Percentiles rank a stretch among this genome's conserved stretches.
phyloP scores from a whole-genome alignment of 768 basidiomycete species.

The Tephrocybe sp. region DNA sequence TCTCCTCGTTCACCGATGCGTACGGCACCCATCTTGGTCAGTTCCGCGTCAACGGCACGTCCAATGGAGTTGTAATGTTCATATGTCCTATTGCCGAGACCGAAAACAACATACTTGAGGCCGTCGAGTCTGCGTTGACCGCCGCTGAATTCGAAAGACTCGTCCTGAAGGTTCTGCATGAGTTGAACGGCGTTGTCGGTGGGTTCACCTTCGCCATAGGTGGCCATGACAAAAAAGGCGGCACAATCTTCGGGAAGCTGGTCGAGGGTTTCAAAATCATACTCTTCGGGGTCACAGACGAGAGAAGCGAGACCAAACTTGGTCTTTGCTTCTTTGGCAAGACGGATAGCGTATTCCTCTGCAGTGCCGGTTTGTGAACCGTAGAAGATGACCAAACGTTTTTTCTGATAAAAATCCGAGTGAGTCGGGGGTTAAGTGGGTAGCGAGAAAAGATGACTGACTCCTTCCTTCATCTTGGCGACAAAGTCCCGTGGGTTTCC shows the following conservation, averaged over 20 bases:
- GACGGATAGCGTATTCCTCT: constrained; percentile 95
- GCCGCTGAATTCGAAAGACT: constrained; percentile 82
- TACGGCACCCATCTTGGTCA: constrained; percentile 76
- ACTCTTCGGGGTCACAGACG: constrained; percentile 98
- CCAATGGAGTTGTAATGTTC: constrained; percentile 95
- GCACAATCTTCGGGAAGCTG: constrained; percentile 82
- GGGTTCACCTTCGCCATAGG: constrained; percentile 98
- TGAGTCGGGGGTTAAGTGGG: constrained; percentile 3
- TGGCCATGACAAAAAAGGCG: constrained; percentile 95
- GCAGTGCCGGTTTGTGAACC: constrained; percentile 99
- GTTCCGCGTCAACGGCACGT: constrained; percentile 67
- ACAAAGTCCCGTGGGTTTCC: constrained; percentile 94
- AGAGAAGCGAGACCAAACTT: constrained; percentile 94
- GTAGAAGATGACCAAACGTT: constrained; percentile 95
- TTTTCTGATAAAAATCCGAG: constrained; percentile 60
- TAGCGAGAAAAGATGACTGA: constrained; percentile 36
- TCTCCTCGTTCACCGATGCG: constrained; percentile 90
- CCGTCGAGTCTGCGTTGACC: constrained; percentile 74
- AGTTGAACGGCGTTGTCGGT: constrained; percentile 96
- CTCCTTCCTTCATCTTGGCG: constrained; percentile 89
- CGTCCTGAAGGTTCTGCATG: constrained; percentile 88
- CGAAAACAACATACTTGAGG: constrained; percentile 93
- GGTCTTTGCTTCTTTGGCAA: constrained; percentile 96
- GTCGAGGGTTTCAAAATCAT: constrained; percentile 97
- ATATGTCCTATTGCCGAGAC: constrained; percentile 90